Base-by-base conservation (phyloP, 495 filamentous ascomycete genomes). In the Penicillium diatomitis region DNA sequence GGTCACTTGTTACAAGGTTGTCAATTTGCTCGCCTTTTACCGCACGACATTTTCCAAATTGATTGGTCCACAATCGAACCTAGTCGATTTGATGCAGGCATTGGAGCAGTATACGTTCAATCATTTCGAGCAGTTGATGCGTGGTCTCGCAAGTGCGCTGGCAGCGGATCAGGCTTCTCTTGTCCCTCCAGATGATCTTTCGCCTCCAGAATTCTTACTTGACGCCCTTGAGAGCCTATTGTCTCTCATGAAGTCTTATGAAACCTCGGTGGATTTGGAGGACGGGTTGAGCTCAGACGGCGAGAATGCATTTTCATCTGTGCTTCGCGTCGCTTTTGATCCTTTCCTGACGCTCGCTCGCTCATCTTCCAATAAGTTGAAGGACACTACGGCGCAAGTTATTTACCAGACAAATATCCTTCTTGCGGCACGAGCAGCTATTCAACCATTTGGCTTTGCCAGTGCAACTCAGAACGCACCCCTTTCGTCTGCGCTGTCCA, bases 21-120 rank as follows among this genome's bases (percentile, higher is more conserved):
- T 87, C 11, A 96, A 94, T 50, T 68, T 97, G 2, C 76, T 97
- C 32, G 77, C 78, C 41, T 99, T 97, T 68, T 99, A 99, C 69
- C 82, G 79, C 42, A 73, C 76, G 36, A 97, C 87, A 1, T 96
- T 97, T 54, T 73, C 80, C 6, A 88, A 81, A 58, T 68, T 99
- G 2, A 70, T 97, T 0, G 86, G 87, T 27, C 54, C 76, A 4
- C 73, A 83, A 8, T 87, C 88, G 0, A 73, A 73, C 10, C 68
- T 98, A 0, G 75, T 90, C 0, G 83, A 87, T 8, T 74, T 83
- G 3, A 77, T 96, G 49, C 64, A 71, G 29, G 72, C 57, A 6
- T 72, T 96, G 3, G 84, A 90, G 53, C 77, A 83, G 30, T 85
- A 85, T 53, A 90, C 92, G 4, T 72, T 96, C 38, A 74, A 76